Evolutionary conservation across 208 protist genomes (phyloP).

Genomic region (Angomonas deanei): DNA sequence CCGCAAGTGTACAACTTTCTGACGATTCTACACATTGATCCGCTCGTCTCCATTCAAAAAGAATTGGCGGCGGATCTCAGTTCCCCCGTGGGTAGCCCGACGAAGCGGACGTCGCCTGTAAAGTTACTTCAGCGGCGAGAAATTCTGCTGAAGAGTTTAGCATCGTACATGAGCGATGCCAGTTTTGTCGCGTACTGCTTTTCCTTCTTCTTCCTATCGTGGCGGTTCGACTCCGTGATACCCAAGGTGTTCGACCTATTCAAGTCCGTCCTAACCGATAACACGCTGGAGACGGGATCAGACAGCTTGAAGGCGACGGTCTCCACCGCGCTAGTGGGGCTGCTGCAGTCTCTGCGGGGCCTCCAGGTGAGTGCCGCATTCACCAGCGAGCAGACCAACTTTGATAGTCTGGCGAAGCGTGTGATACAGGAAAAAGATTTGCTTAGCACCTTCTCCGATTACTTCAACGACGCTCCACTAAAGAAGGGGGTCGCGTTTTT

Average conservation of each 20-base stretch:
- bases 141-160: conserved; percentile 82
- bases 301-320: background rate
- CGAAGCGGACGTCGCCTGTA: conserved; percentile 7
- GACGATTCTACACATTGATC: conserved; percentile 69
- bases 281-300: background rate
- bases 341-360: background rate
- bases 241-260: conserved; percentile 58
- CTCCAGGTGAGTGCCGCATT: background rate
- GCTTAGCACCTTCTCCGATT: conserved; percentile 50
- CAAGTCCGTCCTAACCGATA: conserved; percentile 21
- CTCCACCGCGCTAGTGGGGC: background rate
- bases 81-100: background rate
- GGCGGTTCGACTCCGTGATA: conserved; percentile 56
- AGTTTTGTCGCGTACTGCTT: conserved; percentile 77
- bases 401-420: conserved; percentile 9
- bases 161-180: conserved; percentile 70
- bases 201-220: conserved; percentile 84
- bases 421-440: conserved; percentile 43
- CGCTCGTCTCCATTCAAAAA: conserved; percentile 48
- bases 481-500: conserved; percentile 83
- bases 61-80: conserved; percentile 19
- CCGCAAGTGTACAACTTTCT: conserved; percentile 84
- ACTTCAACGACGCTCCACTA: conserved; percentile 55
- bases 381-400: background rate
- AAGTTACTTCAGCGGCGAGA: conserved; percentile 64